Evolutionary conservation across 2,329 filamentous ascomycete genomes (phyloP), one percentile per base, ranked within the genome.

Genomic region (Exophiala sp.): DNA sequence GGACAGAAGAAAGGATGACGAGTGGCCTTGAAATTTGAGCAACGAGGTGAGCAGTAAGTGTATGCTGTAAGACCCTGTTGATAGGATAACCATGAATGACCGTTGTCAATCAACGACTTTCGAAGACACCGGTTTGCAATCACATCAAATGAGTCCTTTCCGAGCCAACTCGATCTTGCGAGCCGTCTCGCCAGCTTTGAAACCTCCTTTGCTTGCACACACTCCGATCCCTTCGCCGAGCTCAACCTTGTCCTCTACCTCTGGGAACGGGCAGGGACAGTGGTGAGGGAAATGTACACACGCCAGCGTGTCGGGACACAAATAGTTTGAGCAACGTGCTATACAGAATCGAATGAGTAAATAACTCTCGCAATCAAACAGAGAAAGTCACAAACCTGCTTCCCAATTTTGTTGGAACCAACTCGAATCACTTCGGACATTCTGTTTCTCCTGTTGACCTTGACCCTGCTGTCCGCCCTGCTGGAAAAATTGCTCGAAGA

Each of bases 281-380:
- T 99, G 94, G 70, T 97, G 92, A 1, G 94, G 91, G 75, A 95
- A 94, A 69, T 95, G 87, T 5, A 99, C 94, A 75, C 94, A 99
- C 34, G 91, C 88, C 56, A 99, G 82, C 0, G 94, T 97, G 61
- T 90, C 89, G 2, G 94, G 91, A 69, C 94, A 99, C 51, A 99
- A 85, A 70, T 96, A 99, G 64, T 92, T 91, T 65, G 89, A 84
- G 78, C 94, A 99, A 65, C 84, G 80, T n/a, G 91, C 89, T 89
- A 65, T 65, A 29, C 24, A 8, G 24, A 68, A 65, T 47, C 72
- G 12, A 6, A 43, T n/a, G 21, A 48, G 54, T 59, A 24, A 59
- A 54, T 38, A 33, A 34, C 12, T 12, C 16, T 46, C n/a, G 7
- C 33, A 3, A 12, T 12, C 10, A n/a, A 45, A 32, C 33, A 39